phyloP scores from a whole-genome alignment of 2,329 filamentous ascomycete species.

The Aspergillus uvarum region DNA sequence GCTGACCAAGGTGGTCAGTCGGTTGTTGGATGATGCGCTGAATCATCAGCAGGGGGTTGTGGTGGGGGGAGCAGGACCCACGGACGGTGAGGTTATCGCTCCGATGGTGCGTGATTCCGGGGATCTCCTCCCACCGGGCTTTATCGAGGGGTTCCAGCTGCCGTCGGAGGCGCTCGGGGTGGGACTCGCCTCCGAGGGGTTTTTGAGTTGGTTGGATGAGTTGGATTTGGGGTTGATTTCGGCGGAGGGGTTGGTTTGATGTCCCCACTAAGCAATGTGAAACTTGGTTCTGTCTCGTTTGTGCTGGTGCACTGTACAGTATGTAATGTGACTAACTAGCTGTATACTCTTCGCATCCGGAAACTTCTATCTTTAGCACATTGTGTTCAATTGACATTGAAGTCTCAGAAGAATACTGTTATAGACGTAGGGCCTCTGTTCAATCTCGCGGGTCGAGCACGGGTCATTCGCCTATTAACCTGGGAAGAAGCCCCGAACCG shows the following conservation, averaged over 20 bases:
- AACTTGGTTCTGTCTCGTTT: no score
- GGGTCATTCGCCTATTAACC: no score
- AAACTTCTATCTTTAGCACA: no score
- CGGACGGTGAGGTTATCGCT: not conserved
- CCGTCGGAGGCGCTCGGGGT: not conserved
- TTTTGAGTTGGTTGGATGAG: constrained; percentile 10
- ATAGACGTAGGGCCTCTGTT: no score
- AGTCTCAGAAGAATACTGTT: no score
- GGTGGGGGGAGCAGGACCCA: not conserved
- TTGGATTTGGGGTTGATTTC: constrained; percentile 5
- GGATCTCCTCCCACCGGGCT: not conserved
- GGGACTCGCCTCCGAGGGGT: not conserved
- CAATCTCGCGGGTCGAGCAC: no score
- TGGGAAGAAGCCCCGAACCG: no score
- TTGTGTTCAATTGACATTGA: no score
- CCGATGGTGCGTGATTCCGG: not conserved
- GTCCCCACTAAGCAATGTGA: no score
- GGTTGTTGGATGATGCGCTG: constrained; percentile 22
- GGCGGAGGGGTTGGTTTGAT: not conserved
- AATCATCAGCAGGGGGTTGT: constrained; percentile 23
- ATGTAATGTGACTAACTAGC: no score
- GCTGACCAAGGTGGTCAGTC: constrained; percentile 21
- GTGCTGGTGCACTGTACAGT: no score
- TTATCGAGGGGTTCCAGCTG: not conserved
- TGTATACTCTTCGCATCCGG: no score